Percentiles rank a stretch among this genome's conserved stretches.
These are phyloP conservation scores for Vitis riparia DNA, from an alignment of 164 flowering plant species.

Conservation along the genomic window DNA sequence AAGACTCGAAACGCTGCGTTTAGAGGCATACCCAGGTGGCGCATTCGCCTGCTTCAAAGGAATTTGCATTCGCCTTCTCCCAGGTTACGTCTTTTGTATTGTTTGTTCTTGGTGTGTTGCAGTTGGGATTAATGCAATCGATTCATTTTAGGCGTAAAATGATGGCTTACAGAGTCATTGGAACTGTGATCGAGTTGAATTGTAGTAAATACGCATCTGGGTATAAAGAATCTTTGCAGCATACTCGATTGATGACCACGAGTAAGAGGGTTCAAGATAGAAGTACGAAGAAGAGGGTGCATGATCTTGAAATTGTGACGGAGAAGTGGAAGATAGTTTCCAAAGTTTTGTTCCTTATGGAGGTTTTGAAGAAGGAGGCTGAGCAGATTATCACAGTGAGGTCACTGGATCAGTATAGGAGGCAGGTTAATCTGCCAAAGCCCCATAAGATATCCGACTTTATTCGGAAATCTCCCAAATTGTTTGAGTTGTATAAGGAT, in stretches of 20 bases:
- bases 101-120: too few relatives aligned
- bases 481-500: constrained; percentile 83
- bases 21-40: too few relatives aligned
- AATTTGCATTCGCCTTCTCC: too few relatives aligned
- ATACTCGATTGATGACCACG: constrained; percentile 61
- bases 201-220: neutral
- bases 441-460: constrained; percentile 77
- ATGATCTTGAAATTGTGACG: constrained; percentile 66
- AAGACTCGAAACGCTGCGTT: too few relatives aligned
- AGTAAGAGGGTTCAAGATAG: constrained; percentile 79
- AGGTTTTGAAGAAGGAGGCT: constrained; percentile 61
- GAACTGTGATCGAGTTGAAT: too few relatives aligned
- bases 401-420: constrained; percentile 54
- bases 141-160: too few relatives aligned
- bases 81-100: too few relatives aligned
- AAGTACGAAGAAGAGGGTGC: constrained; percentile 69
- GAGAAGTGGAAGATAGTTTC: constrained; percentile 70
- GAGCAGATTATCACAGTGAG: constrained; percentile 64
- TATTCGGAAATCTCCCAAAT: constrained; percentile 68
- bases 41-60: too few relatives aligned
- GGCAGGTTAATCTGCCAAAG: constrained; percentile 67
- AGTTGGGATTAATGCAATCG: too few relatives aligned
- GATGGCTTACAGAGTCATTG: too few relatives aligned
- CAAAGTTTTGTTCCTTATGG: constrained; percentile 61
- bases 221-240: constrained; percentile 16